Conservation (phyloP, 345 rosid genomes). For the Noccaea caerulescens region DNA sequence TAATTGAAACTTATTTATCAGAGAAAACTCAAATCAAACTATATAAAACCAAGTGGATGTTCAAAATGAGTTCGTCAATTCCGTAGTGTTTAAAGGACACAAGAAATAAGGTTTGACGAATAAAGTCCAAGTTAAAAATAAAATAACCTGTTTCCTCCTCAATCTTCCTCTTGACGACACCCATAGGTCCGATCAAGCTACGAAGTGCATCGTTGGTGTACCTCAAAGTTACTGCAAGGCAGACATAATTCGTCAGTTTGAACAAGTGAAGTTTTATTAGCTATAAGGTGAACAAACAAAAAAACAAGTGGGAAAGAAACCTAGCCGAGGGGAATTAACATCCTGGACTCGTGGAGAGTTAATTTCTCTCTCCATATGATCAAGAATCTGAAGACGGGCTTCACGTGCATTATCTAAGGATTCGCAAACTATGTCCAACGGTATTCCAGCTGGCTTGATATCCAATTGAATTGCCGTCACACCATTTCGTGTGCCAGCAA, state of each 20-base stretch:
- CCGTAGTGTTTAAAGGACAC: constrained; percentile 1
- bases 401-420: constrained; percentile 76
- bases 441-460: constrained; percentile 99
- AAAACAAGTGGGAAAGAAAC: constrained; percentile 44
- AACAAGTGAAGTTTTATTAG: background rate
- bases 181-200: constrained; percentile 86
- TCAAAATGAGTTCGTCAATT: constrained; percentile 11
- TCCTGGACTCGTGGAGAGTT: constrained; percentile 67
- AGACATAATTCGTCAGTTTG: constrained; percentile 19
- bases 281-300: background rate
- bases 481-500: constrained; percentile 92
- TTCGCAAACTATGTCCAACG: constrained; percentile 90
- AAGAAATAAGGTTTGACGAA: constrained; percentile 10
- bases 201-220: constrained; percentile 86
- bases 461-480: constrained; percentile 93
- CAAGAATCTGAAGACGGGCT: constrained; percentile 93
- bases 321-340: constrained; percentile 70
- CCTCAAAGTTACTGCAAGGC: constrained; percentile 69
- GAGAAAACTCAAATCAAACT: constrained; percentile 16
- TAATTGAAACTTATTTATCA: background rate
- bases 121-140: constrained; percentile 1
- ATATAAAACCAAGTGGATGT: background rate
- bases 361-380: constrained; percentile 82
- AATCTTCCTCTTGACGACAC: constrained; percentile 74
- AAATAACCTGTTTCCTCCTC: constrained; percentile 90